Percentiles rank a stretch among this genome's conserved stretches.
These are phyloP conservation scores for Adenanthera pavonina DNA, from an alignment of 306 rosid species.

Conservation along the genomic window DNA sequence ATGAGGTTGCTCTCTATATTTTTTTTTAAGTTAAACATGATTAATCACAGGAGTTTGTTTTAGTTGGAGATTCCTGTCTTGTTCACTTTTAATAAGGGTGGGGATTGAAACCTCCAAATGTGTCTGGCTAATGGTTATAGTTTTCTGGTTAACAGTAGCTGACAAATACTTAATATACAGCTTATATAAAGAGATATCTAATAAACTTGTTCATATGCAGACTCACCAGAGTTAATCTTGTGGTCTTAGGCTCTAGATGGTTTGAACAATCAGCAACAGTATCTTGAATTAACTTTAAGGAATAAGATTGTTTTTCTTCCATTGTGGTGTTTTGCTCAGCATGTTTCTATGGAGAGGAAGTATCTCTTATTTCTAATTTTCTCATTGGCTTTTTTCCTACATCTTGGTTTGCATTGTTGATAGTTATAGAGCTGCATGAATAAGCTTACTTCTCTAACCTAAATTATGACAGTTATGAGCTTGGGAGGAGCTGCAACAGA, in stretches of 20 bases:
- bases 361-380: conserved; percentile 12
- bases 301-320: conserved; percentile 26
- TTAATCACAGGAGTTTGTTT: conserved; percentile 4
- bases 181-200: neutral
- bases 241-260: neutral
- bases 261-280: conserved; percentile 1
- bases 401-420: conserved; percentile 28
- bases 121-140: neutral
- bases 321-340: conserved; percentile 12
- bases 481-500: conserved; percentile 82
- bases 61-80: conserved; percentile 18
- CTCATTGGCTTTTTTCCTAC: conserved; percentile 28
- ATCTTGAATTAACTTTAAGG: conserved; percentile 26
- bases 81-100: conserved; percentile 27
- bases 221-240: conserved; percentile 25
- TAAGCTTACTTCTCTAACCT: conserved; percentile 29
- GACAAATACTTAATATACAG: neutral
- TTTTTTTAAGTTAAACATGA: conserved; percentile 16
- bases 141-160: conserved; percentile 1
- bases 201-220: conserved; percentile 15
- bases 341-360: conserved; percentile 21
- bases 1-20: conserved; percentile 12
- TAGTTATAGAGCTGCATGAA: conserved; percentile 28
- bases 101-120: neutral
- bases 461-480: conserved; percentile 73